Evolutionary conservation across 179 eudicot genomes (phyloP).

Genomic region (Amaranthus tricolor): DNA sequence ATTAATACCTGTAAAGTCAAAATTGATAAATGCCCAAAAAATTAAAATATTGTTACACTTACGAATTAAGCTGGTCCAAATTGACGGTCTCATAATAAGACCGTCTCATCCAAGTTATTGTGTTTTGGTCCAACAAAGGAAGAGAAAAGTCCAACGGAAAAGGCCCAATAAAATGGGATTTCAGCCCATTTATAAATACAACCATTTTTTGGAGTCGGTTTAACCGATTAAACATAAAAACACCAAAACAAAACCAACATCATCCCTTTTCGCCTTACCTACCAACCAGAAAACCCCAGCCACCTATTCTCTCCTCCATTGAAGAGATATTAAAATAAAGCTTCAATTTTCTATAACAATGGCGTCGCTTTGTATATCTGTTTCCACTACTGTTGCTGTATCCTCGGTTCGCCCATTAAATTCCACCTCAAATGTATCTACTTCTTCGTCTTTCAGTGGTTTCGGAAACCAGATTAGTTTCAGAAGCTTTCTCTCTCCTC

Average conservation of each 20-base stretch:
- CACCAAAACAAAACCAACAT: neutral
- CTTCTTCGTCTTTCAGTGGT: neutral
- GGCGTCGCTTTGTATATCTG: slow-evolving; percentile 33
- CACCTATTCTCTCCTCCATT: slow-evolving; percentile 3
- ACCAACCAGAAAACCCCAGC: slow-evolving; percentile 10
- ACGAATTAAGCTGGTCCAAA: too few relatives aligned
- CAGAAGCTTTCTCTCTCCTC: slow-evolving; percentile 19
- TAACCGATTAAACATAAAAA: neutral
- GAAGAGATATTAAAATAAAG: slow-evolving; percentile 4
- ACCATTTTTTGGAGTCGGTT: neutral
- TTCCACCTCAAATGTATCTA: neutral
- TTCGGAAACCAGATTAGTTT: neutral
- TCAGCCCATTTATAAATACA: neutral
- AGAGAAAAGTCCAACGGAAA: too few relatives aligned
- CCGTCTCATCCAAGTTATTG: too few relatives aligned
- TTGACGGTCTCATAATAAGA: too few relatives aligned
- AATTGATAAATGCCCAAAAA: too few relatives aligned
- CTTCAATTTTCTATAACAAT: neutral
- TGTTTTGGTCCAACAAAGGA: too few relatives aligned
- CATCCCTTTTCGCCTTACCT: neutral
- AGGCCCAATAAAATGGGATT: too few relatives aligned
- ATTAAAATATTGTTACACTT: too few relatives aligned
- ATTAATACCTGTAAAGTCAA: too few relatives aligned
- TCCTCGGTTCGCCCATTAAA: neutral
- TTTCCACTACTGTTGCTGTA: slow-evolving; percentile 16